These are phyloP conservation scores for Forsythia viridissima DNA, from an alignment of 257 asterid species.

Conservation along the genomic window DNA sequence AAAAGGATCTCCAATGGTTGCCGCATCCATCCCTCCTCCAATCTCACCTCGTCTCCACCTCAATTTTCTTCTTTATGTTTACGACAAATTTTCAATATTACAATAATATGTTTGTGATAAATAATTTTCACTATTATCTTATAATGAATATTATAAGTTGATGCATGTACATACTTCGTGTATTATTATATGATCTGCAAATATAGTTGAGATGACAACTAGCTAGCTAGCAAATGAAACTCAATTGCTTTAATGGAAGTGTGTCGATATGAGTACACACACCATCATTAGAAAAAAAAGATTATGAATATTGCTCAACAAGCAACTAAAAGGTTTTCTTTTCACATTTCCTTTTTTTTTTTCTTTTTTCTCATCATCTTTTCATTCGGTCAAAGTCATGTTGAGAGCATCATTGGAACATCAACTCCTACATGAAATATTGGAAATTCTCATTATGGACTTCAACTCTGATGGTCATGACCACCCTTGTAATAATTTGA, in stretches of 20 bases:
- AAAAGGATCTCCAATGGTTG: too few species aligned
- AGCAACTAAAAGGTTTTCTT: conserved; percentile 30
- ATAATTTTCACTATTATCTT: too few species aligned
- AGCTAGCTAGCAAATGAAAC: conserved; percentile 6
- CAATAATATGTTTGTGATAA: not conserved
- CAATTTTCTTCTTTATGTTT: too few species aligned
- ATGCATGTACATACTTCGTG: not conserved
- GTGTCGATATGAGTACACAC: conserved; percentile 9
- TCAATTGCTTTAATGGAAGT: not conserved
- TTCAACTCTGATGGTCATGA: conserved; percentile 28
- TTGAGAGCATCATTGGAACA: conserved; percentile 45
- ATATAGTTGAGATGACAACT: conserved; percentile 18
- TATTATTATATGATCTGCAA: conserved; percentile 18
- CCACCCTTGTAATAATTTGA: conserved; percentile 23
- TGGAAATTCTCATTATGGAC: conserved; percentile 28
- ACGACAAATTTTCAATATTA: not conserved
- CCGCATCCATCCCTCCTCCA: not conserved
- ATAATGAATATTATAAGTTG: too few species aligned
- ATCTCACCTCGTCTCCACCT: not conserved
- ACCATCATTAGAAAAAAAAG: conserved; percentile 33
- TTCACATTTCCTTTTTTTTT: not conserved
- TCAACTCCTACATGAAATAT: conserved; percentile 29
- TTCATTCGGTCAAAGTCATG: conserved; percentile 46
- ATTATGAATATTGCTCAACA: conserved; percentile 32
- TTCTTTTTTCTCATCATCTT: not conserved